Base-by-base conservation (phyloP, 2,329 filamentous ascomycete species). In the Fusarium sterilihyphosum region DNA sequence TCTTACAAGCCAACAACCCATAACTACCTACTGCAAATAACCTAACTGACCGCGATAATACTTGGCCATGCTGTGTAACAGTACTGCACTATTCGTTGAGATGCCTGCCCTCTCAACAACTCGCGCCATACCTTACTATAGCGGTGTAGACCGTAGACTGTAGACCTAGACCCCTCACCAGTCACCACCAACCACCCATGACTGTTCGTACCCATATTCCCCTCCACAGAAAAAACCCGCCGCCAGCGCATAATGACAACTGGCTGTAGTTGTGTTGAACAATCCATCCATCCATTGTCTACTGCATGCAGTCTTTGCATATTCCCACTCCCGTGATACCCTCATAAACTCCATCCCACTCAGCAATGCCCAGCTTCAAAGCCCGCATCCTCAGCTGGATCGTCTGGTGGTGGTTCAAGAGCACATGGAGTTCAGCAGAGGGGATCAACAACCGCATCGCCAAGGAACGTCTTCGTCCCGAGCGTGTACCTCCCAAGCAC, bases 371-470 rank as follows among this genome's bases (percentile, higher is more conserved):
- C 31, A 77, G 76, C 60, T 60, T 81, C 72, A 76, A 75, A 61
- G 74, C 76, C 56, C 75, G 79, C 57, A 40, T 81, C 38, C 35
- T 79, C 37, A 74, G 75, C 9, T 82, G 80, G 78, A 50, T 70
- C 54, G 53, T 78, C 47, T 80, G 78, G 79, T 78, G 74, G 67
- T 64, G 60, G 38, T 71, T 62, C 65, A 80, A 80, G 62, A 71
- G 73, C 50, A 71, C 68, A 37, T 81, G 79, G 71, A 69, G 69
- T 41, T 75, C 77, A 18, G 53, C 79, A 22, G 73, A 74, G 46
- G 75, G 68, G 22, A 44, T 82, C 62, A 76, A 73, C 61, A 71
- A 65, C 43, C 75, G 65, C 60, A 77, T 82, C 68, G 70, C 73
- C 53, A 57, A 67, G 37, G 68, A 73, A 37, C 78, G 79, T 49